A percentile compares a stretch with the other conserved stretches of the same genome.
phyloP scores from a whole-genome alignment of 495 filamentous ascomycete genomes.

The Rostrohypoxylon terebratum region DNA sequence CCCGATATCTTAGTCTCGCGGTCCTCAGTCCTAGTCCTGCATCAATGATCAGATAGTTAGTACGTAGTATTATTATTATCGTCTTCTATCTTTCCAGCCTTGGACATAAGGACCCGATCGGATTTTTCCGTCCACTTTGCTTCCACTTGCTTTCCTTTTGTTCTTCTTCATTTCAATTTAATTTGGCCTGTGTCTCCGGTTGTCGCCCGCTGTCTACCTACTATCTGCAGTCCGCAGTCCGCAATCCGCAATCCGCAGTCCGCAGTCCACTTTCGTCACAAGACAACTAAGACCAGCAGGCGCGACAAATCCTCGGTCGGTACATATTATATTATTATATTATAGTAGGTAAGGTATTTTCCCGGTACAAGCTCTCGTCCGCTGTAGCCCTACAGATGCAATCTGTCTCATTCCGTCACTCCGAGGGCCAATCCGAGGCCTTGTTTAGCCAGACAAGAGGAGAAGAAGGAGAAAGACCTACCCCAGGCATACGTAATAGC shows the following conservation, averaged over 20 bases:
- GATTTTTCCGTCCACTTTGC: conserved; percentile 34
- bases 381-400: conserved; percentile 27
- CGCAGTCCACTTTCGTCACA: conserved; percentile 8
- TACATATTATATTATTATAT: neutral
- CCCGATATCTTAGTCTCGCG: conserved; percentile 17
- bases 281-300: conserved; percentile 8
- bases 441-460: conserved; percentile 5
- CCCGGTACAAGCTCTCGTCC: neutral
- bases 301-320: conserved; percentile 10
- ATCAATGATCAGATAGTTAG: conserved; percentile 28
- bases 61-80: too few relatives aligned
- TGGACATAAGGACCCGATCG: conserved; percentile 22
- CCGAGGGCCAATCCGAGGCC: conserved; percentile 1
- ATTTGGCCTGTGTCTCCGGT: conserved; percentile 13
- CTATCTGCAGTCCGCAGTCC: neutral
- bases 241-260: neutral
- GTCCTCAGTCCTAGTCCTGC: conserved; percentile 19
- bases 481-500: conserved; percentile 35
- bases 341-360: conserved; percentile 22
- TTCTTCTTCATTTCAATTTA: conserved; percentile 20
- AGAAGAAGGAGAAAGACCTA: conserved; percentile 3
- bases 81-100: conserved; percentile 13
- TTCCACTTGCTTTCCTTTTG: conserved; percentile 15
- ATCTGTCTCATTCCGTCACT: conserved; percentile 2
- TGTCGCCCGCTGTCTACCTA: neutral